Base-by-base conservation (phyloP, 164 flowering plant genomes). In the Amborella trichopoda region DNA sequence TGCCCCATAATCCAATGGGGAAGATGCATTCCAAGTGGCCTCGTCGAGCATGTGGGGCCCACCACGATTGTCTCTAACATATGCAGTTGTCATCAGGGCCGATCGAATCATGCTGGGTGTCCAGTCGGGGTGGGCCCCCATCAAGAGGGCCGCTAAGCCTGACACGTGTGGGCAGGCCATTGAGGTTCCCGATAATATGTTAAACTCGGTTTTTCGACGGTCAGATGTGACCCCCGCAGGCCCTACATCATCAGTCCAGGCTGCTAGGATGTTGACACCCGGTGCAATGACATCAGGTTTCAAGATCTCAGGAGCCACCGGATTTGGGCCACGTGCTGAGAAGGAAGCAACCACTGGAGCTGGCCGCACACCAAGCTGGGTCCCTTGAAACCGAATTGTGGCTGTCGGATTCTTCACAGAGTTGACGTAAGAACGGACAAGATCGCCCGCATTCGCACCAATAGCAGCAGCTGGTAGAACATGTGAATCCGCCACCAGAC, bases 121-220 rank as follows among this genome's bases (percentile, higher is more conserved):
- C 99, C 99, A 93, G 6, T 68, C 83, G 0, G 94, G 94, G 48
- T 93, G 94, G 0, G 89, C 83, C 3, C 94, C 99, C 62, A 88
- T 93, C 23, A 93, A 27, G 70, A 93, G 37, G 2, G 99, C 96
- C 1, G 84, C 99, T 2, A 93, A 52, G 1, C 99, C 99, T 0
- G 95, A 82, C 3, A 93, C 91, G 54, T 93, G 99, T 2, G 96
- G 99, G 56, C 96, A 88, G 0, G 99, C 88, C 99, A 93, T 93
- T 0, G 96, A 93, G 0, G 99, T 93, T 0, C 99, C 99, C 0
- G 96, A 84, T 3, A 91, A 61, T 0, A 91, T 91, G 46, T 87
- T 91, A 45, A 91, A 91, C 64, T 77, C 88, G 0, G 89, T 81
- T 11, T 58, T 52, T 0, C 96, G 68, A 16, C 71, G 71, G 41